Evolutionary conservation across 2,329 filamentous ascomycete genomes (phyloP).

Genomic region (Dothistroma septosporum): DNA sequence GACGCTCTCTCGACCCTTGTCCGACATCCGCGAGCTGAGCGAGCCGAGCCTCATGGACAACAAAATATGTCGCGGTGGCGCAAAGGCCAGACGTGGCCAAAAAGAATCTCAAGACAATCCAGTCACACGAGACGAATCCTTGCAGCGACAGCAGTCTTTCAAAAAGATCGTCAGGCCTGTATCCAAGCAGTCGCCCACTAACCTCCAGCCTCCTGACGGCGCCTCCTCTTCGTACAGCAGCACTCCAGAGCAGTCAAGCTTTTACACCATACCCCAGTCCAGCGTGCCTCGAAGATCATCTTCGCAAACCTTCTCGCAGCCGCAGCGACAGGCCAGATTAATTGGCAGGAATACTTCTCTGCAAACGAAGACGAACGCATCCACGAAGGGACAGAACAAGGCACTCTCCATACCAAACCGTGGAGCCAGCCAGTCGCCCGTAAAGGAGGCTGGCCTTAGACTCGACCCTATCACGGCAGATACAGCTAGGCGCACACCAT

Average conservation of each 20-base stretch:
- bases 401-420: constrained; percentile 41
- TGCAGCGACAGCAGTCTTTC: constrained; percentile 23
- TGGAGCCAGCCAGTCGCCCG: constrained; percentile 47
- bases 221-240: constrained; percentile 33
- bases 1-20: constrained; percentile 42
- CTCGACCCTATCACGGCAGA: constrained; percentile 44
- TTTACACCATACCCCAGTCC: constrained; percentile 44
- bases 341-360: background rate
- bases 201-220: constrained; percentile 10
- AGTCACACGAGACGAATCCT: constrained; percentile 22
- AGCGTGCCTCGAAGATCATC: constrained; percentile 47
- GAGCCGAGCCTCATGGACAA: constrained; percentile 43
- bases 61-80: constrained; percentile 8
- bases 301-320: constrained; percentile 30
- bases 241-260: constrained; percentile 39
- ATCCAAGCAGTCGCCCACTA: background rate
- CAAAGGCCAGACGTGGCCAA: constrained; percentile 10
- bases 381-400: background rate
- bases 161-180: constrained; percentile 6
- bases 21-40: constrained; percentile 49
- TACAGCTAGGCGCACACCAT: constrained; percentile 42
- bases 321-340: constrained; percentile 3
- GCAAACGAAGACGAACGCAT: background rate
- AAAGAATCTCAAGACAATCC: constrained; percentile 32
- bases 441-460: constrained; percentile 42